A percentile compares a stretch with the other conserved stretches of the same genome.
Conservation (phyloP, 768 basidiomycete species). For the Gelatoporia subvermispora region DNA sequence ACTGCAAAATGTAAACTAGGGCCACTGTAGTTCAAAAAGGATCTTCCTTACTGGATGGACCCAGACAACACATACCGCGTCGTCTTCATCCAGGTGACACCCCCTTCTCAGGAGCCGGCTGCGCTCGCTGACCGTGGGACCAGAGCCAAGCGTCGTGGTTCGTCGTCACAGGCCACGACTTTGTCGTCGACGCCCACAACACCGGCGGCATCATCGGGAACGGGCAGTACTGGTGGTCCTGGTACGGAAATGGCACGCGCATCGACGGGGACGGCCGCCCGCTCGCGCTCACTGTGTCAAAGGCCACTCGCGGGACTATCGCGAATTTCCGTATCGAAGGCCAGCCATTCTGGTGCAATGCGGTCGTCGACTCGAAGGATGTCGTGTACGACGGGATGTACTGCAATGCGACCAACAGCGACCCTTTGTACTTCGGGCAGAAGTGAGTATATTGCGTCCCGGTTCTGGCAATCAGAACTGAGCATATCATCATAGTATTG, state of each 20-base stretch:
- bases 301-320: conserved; percentile 38
- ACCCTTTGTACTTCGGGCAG: conserved; percentile 43
- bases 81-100: conserved; percentile 52
- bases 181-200: conserved; percentile 50
- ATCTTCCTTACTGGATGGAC: conserved; percentile 53
- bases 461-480: conserved; percentile 10
- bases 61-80: conserved; percentile 51
- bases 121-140: background rate
- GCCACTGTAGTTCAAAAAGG: conserved; percentile 41
- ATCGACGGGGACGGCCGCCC: conserved; percentile 56
- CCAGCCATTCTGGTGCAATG: conserved; percentile 60
- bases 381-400: conserved; percentile 53
- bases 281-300: conserved; percentile 47
- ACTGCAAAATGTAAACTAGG: background rate
- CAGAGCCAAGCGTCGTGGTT: conserved; percentile 64
- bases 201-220: conserved; percentile 56
- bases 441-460: conserved; percentile 31
- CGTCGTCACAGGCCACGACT: conserved; percentile 52
- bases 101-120: background rate
- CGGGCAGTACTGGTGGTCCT: conserved; percentile 59
- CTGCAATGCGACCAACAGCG: conserved; percentile 52
- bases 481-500: conserved; percentile 32
- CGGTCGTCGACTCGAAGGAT: conserved; percentile 44
- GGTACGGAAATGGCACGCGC: conserved; percentile 41
- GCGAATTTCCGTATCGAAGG: conserved; percentile 46